phyloP scores from a whole-genome alignment of 768 basidiomycete species.

The Bullera alba region DNA sequence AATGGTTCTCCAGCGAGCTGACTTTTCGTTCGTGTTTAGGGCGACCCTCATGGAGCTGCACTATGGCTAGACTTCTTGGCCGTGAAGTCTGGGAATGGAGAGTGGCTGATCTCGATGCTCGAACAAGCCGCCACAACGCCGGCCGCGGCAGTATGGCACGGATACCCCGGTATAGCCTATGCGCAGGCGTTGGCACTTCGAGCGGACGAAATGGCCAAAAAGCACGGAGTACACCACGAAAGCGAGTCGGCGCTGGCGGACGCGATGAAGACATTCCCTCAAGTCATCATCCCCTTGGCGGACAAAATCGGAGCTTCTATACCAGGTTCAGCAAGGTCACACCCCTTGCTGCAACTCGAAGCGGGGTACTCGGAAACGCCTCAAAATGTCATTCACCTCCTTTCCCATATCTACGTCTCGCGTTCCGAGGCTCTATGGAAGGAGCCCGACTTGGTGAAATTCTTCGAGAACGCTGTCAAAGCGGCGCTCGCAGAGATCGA shows the following conservation, averaged over 20 bases:
- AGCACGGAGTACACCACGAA: conserved; percentile 51
- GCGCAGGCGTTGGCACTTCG: conserved; percentile 55
- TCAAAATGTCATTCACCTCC: conserved; percentile 57
- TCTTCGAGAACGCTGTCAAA: conserved; percentile 62
- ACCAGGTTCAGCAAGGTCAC: conserved; percentile 55
- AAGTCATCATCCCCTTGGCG: conserved; percentile 70
- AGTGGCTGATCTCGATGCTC: conserved; percentile 68
- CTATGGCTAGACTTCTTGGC: conserved; percentile 74
- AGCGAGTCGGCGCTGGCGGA: conserved; percentile 65
- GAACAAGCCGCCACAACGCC: conserved; percentile 47
- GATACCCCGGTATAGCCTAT: conserved; percentile 58
- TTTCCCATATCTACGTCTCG: conserved; percentile 80
- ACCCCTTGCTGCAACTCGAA: conserved; percentile 62
- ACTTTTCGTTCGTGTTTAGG: conserved; percentile 10
- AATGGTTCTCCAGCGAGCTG: not conserved
- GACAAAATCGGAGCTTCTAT: conserved; percentile 74
- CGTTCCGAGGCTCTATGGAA: conserved; percentile 78
- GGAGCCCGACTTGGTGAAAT: conserved; percentile 55
- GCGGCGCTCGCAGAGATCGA: conserved; percentile 47
- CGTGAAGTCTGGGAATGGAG: conserved; percentile 66
- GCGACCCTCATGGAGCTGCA: conserved; percentile 80
- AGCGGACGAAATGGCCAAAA: conserved; percentile 50
- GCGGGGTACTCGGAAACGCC: conserved; percentile 61
- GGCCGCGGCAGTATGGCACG: conserved; percentile 52
- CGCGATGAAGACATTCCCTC: conserved; percentile 71